phyloP scores from a whole-genome alignment of 495 filamentous ascomycete species.

The Glonium stellatum region DNA sequence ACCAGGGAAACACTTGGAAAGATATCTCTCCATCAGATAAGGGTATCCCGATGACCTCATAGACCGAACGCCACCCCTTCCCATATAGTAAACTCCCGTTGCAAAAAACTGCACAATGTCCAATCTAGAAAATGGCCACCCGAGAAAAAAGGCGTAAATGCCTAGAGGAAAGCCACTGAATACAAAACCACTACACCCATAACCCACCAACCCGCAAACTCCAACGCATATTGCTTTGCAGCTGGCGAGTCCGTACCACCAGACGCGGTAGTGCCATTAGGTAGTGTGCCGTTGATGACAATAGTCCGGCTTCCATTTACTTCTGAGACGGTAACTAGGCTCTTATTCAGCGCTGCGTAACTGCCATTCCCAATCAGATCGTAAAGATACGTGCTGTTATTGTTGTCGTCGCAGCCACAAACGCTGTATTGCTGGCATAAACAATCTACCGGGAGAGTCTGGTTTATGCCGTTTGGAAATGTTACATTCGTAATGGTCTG shows the following conservation, averaged over 20 bases:
- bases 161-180: constrained; percentile 38
- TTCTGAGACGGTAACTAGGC: constrained; percentile 53
- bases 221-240: constrained; percentile 28
- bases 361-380: constrained; percentile 61
- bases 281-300: constrained; percentile 76
- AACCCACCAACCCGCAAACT: constrained; percentile 54
- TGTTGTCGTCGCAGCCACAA: constrained; percentile 81
- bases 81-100: too few relatives aligned
- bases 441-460: constrained; percentile 66
- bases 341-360: constrained; percentile 51
- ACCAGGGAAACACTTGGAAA: too few relatives aligned
- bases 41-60: too few relatives aligned
- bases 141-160: not conserved
- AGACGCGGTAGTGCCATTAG: constrained; percentile 70
- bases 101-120: too few relatives aligned
- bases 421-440: constrained; percentile 60
- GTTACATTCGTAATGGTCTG: constrained; percentile 31
- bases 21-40: too few relatives aligned
- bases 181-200: constrained; percentile 49
- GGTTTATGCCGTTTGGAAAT: constrained; percentile 45
- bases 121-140: too few relatives aligned
- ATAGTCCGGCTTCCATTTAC: constrained; percentile 73
- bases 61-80: too few relatives aligned
- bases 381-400: constrained; percentile 50
- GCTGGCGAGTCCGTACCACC: constrained; percentile 47